Evolutionary conservation across 768 basidiomycete species (phyloP), one percentile per base, ranked within the genome.

Genomic region (Phylloporus sp.): DNA sequence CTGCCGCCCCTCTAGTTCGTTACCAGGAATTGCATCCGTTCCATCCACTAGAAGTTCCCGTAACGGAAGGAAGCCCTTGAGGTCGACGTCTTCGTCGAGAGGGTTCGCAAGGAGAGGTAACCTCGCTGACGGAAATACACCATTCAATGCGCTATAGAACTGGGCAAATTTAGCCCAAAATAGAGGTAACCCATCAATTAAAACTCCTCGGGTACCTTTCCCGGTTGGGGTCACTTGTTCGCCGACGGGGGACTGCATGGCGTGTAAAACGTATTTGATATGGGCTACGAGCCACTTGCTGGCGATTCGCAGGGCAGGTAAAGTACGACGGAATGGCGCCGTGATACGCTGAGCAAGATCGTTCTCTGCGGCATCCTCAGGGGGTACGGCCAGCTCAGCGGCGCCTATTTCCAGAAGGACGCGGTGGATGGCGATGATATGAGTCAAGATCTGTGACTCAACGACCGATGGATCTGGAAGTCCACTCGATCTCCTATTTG

Each of bases 241-340:
- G 22, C 34, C 67, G 22, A 59, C 58, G 46, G 60, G 59, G 45
- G 60, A 51, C 48, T 64, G 72, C 44, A 57, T 69, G 68, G 48
- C 73, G 38, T 80, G 77, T 31, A 69, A 57, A 20, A 90, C 60
- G 53, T 89, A 88, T 49, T 78, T 79, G 55, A 80, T 66, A 61
- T 97, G 90, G 5, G 80, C 80, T 24, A 77, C 71, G 11, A 97
- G 63, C 96, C 96, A 99, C 62, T 92, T 94, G 58, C 83, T 84
- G 5, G 85, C 81, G 45, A 97, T 83, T 17, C 95, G 81, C 27
- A 98, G 69, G 6, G 90, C 84, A 5, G 93, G 93, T 6, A 98
- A 71, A 6, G 86, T 84, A 23, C 96, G 78, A 38, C 95, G 76
- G 50, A 97, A 86, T 11, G 79, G 76, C 1, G 93, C 93, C 2